These are phyloP conservation scores for Penicillium sp. DNA, from an alignment of 2,329 filamentous ascomycete genomes.

Conservation along the genomic window DNA sequence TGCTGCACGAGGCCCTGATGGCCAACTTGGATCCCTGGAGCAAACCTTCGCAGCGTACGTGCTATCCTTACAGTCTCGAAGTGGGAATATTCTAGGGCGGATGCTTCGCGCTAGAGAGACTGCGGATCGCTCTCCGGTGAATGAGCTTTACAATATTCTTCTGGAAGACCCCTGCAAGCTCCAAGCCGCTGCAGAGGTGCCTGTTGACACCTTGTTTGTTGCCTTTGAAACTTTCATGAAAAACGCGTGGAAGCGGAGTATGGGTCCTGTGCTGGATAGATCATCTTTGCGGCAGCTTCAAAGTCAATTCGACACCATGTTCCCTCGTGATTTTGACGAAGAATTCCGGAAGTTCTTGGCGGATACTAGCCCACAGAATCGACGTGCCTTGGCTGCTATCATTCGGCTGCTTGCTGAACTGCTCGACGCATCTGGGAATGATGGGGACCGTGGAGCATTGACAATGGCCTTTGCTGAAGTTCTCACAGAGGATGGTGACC, in stretches of 20 bases:
- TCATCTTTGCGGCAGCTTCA: constrained; percentile 75
- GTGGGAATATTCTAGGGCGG: constrained; percentile 81
- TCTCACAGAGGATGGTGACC: constrained; percentile 72
- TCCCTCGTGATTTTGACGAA: constrained; percentile 54
- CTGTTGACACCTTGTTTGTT: constrained; percentile 82
- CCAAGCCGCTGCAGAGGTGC: constrained; percentile 71
- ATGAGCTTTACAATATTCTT: constrained; percentile 85
- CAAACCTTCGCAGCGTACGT: constrained; percentile 84
- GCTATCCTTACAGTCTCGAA: constrained; percentile 77
- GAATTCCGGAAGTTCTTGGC: constrained; percentile 56
- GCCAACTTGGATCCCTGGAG: constrained; percentile 73
- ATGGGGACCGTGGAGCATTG: constrained; percentile 83
- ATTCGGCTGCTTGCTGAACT: constrained; percentile 85
- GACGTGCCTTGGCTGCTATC: constrained; percentile 77
- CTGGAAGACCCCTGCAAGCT: constrained; percentile 80
- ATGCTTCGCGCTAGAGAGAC: constrained; percentile 68
- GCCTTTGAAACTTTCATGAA: constrained; percentile 92
- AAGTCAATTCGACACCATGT: constrained; percentile 43
- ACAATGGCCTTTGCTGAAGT: constrained; percentile 88
- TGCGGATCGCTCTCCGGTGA: constrained; percentile 78
- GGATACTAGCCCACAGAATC: constrained; percentile 60
- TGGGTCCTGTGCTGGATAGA: constrained; percentile 78
- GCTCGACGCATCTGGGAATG: constrained; percentile 85
- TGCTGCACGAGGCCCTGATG: constrained; percentile 55
- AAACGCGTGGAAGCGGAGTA: constrained; percentile 83